Conservation (phyloP, 2,329 filamentous ascomycete species). For the Colletotrichum cordylinicola region DNA sequence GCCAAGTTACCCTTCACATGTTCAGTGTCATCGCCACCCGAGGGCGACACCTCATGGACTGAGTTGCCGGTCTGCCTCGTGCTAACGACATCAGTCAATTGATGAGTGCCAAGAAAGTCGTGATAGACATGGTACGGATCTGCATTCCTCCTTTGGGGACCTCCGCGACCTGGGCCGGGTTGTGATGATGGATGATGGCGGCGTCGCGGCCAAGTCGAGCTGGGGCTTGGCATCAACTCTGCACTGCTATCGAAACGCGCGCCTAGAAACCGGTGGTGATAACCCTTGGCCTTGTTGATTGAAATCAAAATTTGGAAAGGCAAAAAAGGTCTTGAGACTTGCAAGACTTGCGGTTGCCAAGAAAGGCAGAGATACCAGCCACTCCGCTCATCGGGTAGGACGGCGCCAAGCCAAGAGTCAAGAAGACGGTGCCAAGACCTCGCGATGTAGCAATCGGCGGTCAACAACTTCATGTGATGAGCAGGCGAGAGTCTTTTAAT, state of each 20-base stretch:
- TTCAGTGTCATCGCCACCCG: neutral
- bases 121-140: neutral
- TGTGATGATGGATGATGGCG: neutral
- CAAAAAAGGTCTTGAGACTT: neutral
- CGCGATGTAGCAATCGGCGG: neutral
- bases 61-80: neutral
- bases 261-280: neutral
- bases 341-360: neutral
- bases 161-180: neutral
- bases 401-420: neutral
- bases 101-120: neutral
- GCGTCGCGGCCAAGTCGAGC: neutral
- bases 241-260: neutral
- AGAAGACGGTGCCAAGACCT: constrained; percentile 6
- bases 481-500: neutral
- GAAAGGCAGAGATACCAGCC: neutral
- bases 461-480: neutral
- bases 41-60: neutral
- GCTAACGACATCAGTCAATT: neutral
- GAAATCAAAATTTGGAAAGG: neutral
- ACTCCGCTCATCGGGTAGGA: neutral
- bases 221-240: constrained; percentile 7
- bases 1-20: neutral
- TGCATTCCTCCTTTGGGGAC: neutral
- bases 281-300: neutral